Base-by-base conservation (phyloP, 257 asterid genomes). In the Nicotiana otophora region DNA sequence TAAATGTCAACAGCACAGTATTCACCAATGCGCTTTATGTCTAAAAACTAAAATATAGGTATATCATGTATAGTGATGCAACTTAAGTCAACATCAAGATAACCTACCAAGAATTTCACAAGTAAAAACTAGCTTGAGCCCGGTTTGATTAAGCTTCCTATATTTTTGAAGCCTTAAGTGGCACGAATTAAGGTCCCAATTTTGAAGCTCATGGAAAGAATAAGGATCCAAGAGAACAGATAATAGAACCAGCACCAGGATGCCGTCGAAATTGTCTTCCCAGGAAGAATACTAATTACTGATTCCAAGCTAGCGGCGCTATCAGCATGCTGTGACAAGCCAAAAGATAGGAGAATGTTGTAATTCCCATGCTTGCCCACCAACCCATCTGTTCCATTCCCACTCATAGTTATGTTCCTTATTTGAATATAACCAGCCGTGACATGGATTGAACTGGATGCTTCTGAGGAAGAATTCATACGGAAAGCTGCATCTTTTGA, bases 371-470 rank as follows among this genome's bases (percentile, higher is more conserved):
- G 88, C 95, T 94, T 92, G 78, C 86, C 83, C 23, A 86, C 68
- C 57, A 85, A 65, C 81, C 78, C 83, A 81, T 85, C 88, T 39
- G 80, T 79, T 30, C 85, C 89, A 26, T 80, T 46, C 58, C 84
- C 31, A 64, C 62, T 69, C 68, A 65, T 31, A 78, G 87, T 84
- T 39, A 51, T n/a, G 77, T 84, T 80, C 67, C 86, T 77, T 80
- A 88, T 86, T 17, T 89, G 94, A 39, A 96, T 86, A 92, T 94
- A 89, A 90, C 99, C 98, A 5, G 97, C 98, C 3, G 98, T 92
- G 42, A 93, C 85, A 58, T 89, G 95, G 2, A 81, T 91, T 0
- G 97, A 88, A 72, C 91, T 90, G 82, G 98, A 90, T 83, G 98
- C 80, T 57, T 86, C 94, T 10, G 91, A 88, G 10, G 87, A 61